Conservation (phyloP, 2,329 filamentous ascomycete genomes). For the Nakataea oryzae region DNA sequence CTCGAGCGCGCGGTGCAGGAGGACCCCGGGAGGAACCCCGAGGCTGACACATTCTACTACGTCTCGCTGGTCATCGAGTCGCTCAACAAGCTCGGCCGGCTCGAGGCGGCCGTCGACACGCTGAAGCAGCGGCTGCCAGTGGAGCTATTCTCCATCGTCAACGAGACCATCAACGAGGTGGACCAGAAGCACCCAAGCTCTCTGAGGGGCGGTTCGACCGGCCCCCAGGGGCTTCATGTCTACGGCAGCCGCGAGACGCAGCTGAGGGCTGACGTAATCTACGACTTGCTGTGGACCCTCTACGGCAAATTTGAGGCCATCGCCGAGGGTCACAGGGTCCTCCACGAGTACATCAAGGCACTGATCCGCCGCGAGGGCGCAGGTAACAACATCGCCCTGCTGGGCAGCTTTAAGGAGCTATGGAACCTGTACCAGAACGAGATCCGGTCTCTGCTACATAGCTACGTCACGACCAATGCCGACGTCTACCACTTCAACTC, state of each 20-base stretch:
- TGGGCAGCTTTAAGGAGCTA: slow-evolving; percentile 86
- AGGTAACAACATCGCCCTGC: slow-evolving; percentile 53
- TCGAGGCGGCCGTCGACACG: slow-evolving; percentile 79
- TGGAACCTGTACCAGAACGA: slow-evolving; percentile 99
- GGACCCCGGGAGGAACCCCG: slow-evolving; percentile 85
- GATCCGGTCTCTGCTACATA: slow-evolving; percentile 86
- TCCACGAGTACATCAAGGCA: slow-evolving; percentile 84
- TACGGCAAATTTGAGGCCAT: slow-evolving; percentile 98
- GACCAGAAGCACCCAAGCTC: slow-evolving; percentile 87
- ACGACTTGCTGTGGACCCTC: slow-evolving; percentile 82
- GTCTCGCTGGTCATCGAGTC: slow-evolving; percentile 80
- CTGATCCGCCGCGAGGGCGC: slow-evolving; percentile 74
- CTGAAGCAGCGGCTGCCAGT: slow-evolving; percentile 90
- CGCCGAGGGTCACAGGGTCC: slow-evolving; percentile 84
- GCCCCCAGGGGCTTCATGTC: slow-evolving; percentile 42
- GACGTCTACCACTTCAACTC: slow-evolving; percentile 57
- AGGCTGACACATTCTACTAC: slow-evolving; percentile 92
- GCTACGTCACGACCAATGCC: slow-evolving; percentile 89
- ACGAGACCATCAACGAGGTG: slow-evolving; percentile 89
- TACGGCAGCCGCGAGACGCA: slow-evolving; percentile 63
- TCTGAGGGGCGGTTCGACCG: slow-evolving; percentile 40
- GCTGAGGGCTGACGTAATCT: slow-evolving; percentile 73
- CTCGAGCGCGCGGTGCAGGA: slow-evolving; percentile 58
- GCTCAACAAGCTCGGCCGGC: slow-evolving; percentile 75
- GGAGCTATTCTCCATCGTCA: slow-evolving; percentile 86